These are phyloP conservation scores for Aureobasidium subglaciale DNA, from an alignment of 2,329 filamentous ascomycete genomes.

Conservation along the genomic window DNA sequence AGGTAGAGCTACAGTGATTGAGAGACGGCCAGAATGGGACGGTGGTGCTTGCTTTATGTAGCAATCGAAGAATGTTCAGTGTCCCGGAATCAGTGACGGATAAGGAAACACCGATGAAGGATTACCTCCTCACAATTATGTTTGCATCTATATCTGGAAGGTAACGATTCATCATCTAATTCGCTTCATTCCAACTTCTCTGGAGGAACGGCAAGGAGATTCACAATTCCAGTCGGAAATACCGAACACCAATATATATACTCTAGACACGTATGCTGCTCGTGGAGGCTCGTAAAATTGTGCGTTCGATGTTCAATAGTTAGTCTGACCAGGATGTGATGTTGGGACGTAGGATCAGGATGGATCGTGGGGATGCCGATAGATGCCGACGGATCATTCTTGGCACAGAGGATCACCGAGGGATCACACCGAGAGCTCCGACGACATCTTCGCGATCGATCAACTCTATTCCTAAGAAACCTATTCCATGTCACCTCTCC, in stretches of 20 bases:
- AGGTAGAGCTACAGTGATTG: background rate
- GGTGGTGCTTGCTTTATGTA: background rate
- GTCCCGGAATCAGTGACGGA: background rate
- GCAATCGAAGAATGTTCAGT: background rate
- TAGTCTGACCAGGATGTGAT: background rate
- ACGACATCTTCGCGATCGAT: background rate
- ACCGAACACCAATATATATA: no score
- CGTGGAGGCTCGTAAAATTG: no score
- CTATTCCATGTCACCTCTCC: no score
- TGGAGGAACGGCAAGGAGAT: no score
- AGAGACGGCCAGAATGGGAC: background rate
- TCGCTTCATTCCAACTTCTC: no score
- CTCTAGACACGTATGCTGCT: no score
- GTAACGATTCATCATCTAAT: background rate
- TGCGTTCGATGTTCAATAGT: no score
- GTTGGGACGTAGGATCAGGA: background rate
- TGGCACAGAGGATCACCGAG: background rate
- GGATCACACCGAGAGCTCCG: background rate
- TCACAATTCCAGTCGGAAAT: no score
- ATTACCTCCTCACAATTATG: background rate
- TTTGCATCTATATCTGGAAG: background rate
- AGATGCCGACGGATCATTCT: background rate
- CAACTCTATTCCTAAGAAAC: no score
- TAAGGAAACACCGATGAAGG: background rate
- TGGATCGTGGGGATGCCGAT: background rate